These are phyloP conservation scores for Mortierella sp. DNA, from an alignment of 371 early-diverging fungal genomes.

Conservation along the genomic window DNA sequence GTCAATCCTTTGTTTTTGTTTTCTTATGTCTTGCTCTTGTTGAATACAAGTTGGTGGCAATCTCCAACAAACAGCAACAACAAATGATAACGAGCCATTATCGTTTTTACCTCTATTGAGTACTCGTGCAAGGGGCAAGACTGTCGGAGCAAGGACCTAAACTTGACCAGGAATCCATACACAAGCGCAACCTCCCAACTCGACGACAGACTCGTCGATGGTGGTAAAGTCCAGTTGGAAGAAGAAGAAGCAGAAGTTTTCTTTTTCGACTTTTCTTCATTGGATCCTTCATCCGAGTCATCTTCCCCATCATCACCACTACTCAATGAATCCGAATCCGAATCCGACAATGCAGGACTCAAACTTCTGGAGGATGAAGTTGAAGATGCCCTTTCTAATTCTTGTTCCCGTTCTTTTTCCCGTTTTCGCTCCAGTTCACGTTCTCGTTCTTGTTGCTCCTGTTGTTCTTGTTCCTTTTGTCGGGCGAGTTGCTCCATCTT, in stretches of 20 bases:
- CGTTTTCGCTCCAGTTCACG: neutral
- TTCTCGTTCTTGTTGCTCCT: constrained; percentile 8
- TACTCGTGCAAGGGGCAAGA: constrained; percentile 33
- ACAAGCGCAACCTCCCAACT: constrained; percentile 38
- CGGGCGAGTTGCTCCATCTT: neutral
- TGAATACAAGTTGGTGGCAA: constrained; percentile 20
- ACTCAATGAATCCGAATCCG: constrained; percentile 27
- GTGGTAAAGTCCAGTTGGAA: constrained; percentile 1
- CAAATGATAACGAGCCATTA: neutral
- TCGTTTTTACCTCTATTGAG: constrained; percentile 29
- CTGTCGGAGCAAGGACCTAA: constrained; percentile 33
- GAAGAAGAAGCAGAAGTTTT: no score
- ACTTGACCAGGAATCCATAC: constrained; percentile 47
- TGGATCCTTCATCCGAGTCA: neutral
- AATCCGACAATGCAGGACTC: constrained; percentile 28
- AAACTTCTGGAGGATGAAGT: constrained; percentile 29
- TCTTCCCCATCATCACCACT: constrained; percentile 7
- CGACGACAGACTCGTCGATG: constrained; percentile 8
- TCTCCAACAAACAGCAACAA: neutral
- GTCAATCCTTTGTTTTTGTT: neutral
- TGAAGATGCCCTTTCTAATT: neutral
- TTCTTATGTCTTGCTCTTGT: no score
- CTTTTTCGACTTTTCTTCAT: neutral
- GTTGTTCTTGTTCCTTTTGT: neutral
- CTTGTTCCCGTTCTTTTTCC: neutral